Percentiles rank a stretch among this genome's conserved stretches.
These are phyloP conservation scores for Nidularia pulvinata DNA, from an alignment of 768 basidiomycete species.

Conservation along the genomic window DNA sequence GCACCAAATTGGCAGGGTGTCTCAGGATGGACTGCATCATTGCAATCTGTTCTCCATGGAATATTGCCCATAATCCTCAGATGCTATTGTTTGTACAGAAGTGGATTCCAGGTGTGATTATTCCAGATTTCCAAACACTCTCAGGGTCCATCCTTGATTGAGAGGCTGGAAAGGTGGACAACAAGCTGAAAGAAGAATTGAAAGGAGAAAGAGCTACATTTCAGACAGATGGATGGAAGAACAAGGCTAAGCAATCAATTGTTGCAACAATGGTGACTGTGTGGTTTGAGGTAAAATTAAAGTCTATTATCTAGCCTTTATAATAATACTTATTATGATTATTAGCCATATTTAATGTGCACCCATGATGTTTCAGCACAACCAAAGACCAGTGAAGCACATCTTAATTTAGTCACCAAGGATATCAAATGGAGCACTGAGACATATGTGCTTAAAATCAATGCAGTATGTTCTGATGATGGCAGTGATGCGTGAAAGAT, in stretches of 20 bases:
- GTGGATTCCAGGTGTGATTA: slow-evolving; percentile 14
- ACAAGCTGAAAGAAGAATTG: slow-evolving; percentile 3
- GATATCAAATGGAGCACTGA: slow-evolving; percentile 13
- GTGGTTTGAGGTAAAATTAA: slow-evolving; percentile 13
- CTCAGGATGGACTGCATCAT: no score
- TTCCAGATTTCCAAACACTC: slow-evolving; percentile 11
- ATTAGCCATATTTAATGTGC: slow-evolving; percentile 13
- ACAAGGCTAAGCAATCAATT: slow-evolving; percentile 16
- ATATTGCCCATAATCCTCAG: slow-evolving; percentile 14
- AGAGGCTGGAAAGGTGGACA: slow-evolving; percentile 5
- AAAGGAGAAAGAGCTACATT: slow-evolving; percentile 12
- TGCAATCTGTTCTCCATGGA: slow-evolving; percentile 10
- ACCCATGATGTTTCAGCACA: slow-evolving; percentile 13
- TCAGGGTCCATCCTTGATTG: slow-evolving; percentile 11
- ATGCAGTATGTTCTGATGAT: slow-evolving; percentile 15
- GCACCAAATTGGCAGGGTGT: no score
- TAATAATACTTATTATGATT: not conserved
- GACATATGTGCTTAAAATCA: slow-evolving; percentile 5
- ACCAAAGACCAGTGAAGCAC: slow-evolving; percentile 19
- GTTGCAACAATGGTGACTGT: slow-evolving; percentile 19
- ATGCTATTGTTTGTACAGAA: slow-evolving; percentile 13
- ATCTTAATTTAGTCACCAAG: slow-evolving; percentile 13
- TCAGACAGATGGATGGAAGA: slow-evolving; percentile 27
- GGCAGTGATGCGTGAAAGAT: slow-evolving; percentile 14
- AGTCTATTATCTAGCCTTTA: not conserved